Percentiles rank a stretch among this genome's conserved stretches.
phyloP scores from a whole-genome alignment of 2,329 filamentous ascomycete species.

The Reticulascus tulasneorum region DNA sequence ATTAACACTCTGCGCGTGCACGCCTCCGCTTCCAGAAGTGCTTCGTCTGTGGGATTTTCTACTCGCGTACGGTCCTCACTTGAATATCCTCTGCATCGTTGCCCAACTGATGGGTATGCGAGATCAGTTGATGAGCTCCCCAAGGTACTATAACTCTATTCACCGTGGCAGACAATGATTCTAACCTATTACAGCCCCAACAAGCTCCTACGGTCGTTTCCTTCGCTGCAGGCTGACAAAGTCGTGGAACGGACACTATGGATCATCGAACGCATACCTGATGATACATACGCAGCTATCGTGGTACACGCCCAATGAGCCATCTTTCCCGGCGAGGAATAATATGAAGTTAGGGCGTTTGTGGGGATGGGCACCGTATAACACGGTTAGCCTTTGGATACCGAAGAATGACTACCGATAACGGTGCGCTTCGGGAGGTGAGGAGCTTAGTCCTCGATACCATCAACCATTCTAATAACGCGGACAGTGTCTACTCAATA shows the following conservation, averaged over 20 bases:
- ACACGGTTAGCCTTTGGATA: no score
- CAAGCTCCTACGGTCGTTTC: slow-evolving; percentile 84
- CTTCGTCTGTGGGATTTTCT: slow-evolving; percentile 94
- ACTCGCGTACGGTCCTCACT: slow-evolving; percentile 89
- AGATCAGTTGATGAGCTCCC: slow-evolving; percentile 75
- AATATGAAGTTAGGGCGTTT: no score
- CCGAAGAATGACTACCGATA: no score
- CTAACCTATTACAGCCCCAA: slow-evolving; percentile 64
- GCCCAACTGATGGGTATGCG: slow-evolving; percentile 88
- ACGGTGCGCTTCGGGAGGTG: no score
- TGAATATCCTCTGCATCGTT: slow-evolving; percentile 95
- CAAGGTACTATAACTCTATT: slow-evolving; percentile 56
- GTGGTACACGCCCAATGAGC: slow-evolving; percentile 66
- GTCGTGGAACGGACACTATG: slow-evolving; percentile 82
- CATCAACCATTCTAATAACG: no score
- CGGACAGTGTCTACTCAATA: no score
- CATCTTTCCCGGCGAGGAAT: no score
- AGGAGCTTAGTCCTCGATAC: no score
- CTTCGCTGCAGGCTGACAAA: slow-evolving; percentile 74
- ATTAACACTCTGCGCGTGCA: slow-evolving; percentile 90
- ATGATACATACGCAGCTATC: slow-evolving; percentile 86
- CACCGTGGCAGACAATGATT: background rate
- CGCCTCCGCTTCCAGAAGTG: slow-evolving; percentile 89
- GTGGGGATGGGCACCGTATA: no score
- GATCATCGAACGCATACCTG: slow-evolving; percentile 84